Conservation (phyloP, 2,329 filamentous ascomycete genomes). For the Penicillium sp. region DNA sequence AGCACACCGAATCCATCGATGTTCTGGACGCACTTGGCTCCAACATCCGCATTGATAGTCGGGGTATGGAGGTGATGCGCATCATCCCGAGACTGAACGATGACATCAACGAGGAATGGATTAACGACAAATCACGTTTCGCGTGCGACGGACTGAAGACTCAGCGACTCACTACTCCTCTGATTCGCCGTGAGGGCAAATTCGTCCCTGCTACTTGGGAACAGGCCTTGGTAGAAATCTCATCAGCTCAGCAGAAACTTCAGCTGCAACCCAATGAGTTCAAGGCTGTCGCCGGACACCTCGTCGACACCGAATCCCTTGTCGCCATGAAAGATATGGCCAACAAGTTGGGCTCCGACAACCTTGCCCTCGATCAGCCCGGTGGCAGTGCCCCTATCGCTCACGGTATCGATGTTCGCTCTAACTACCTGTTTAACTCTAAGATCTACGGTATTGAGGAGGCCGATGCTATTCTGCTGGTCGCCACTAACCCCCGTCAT, state of each 20-base stretch:
- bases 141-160: conserved; percentile 96
- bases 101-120: conserved; percentile 99
- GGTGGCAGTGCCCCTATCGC: conserved; percentile 79
- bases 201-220: conserved; percentile 95
- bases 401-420: conserved; percentile 89
- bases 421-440: conserved; percentile 97
- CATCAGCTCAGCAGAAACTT: conserved; percentile 74
- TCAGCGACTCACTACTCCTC: conserved; percentile 87
- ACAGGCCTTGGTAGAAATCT: conserved; percentile 86
- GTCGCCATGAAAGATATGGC: conserved; percentile 97
- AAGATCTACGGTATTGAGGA: conserved; percentile 92
- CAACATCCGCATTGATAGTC: conserved; percentile 89
- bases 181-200: conserved; percentile 84
- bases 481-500: conserved; percentile 93
- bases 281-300: conserved; percentile 88
- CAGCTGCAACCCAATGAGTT: conserved; percentile 90
- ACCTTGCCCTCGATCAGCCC: conserved; percentile 88
- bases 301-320: conserved; percentile 88
- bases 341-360: conserved; percentile 95
- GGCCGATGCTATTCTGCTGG: conserved; percentile 84
- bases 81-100: conserved; percentile 91
- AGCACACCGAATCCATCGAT: conserved; percentile 94
- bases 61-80: conserved; percentile 95
- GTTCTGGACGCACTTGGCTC: conserved; percentile 91
- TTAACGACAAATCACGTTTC: conserved; percentile 97